Conservation (phyloP, 805 yeast species). For the Lachancea sp. region DNA sequence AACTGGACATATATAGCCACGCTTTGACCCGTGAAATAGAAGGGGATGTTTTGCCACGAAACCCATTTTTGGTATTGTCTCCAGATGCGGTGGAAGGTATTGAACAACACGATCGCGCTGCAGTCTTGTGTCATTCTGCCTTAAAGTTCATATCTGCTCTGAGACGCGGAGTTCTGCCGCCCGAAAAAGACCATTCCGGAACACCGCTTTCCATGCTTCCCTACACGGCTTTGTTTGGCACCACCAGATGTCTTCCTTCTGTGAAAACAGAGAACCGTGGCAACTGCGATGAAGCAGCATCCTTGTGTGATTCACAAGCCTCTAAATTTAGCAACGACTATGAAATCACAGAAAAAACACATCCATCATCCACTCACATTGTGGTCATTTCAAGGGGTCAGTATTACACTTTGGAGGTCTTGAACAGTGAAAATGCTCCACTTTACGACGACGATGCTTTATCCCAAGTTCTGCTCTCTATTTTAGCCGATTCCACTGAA, state of each 20-base stretch:
- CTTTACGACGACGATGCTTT: constrained; percentile 63
- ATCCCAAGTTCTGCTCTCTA: constrained; percentile 55
- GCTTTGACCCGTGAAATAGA: constrained; percentile 39
- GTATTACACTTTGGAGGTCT: constrained; percentile 80
- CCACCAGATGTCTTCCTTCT: constrained; percentile 51
- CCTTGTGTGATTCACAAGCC: constrained; percentile 37
- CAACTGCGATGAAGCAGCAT: constrained; percentile 27
- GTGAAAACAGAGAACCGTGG: constrained; percentile 26
- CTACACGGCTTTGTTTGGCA: constrained; percentile 60
- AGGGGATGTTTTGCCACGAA: constrained; percentile 62
- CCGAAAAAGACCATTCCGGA: constrained; percentile 51
- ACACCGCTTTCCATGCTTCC: constrained; percentile 61
- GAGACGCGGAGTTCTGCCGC: constrained; percentile 45
- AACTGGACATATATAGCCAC: constrained; percentile 37
- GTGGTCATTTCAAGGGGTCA: constrained; percentile 75
- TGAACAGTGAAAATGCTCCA: constrained; percentile 60
- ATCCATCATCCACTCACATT: constrained; percentile 60
- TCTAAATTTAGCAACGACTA: constrained; percentile 39
- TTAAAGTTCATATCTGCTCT: constrained; percentile 59
- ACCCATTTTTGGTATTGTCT: constrained; percentile 68
- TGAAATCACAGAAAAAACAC: constrained; percentile 73
- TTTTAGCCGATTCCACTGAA: constrained; percentile 60
- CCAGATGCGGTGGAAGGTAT: constrained; percentile 66
- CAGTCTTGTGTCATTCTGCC: constrained; percentile 58
- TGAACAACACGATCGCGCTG: constrained; percentile 60